Evolutionary conservation across 306 rosid species (phyloP).

Genomic region (Pterocarpus santalinus): DNA sequence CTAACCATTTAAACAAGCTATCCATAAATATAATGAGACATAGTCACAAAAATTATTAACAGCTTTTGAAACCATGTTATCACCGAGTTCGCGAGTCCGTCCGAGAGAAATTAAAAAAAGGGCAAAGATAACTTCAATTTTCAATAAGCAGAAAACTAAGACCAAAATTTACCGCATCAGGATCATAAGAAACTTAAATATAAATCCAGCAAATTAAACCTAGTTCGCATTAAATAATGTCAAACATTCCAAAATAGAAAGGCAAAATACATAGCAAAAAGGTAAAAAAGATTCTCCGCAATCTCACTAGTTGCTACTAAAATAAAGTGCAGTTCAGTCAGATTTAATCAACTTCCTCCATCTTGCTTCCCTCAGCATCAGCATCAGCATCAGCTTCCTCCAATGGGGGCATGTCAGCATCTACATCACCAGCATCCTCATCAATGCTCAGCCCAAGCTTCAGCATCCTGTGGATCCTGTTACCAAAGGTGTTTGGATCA

Average conservation of each 20-base stretch:
- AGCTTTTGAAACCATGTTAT: no score
- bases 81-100: not conserved
- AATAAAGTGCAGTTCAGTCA: not conserved
- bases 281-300: not conserved
- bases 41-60: no score
- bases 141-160: no score
- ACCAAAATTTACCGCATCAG: not conserved
- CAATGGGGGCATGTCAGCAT: constrained; percentile 84
- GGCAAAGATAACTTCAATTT: not conserved
- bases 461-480: constrained; percentile 93
- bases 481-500: constrained; percentile 90
- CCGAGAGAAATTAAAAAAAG: no score
- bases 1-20: no score
- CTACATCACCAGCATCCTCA: constrained; percentile 71
- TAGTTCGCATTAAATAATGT: constrained; percentile 24
- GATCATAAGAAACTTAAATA: not conserved
- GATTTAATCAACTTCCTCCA: constrained; percentile 87
- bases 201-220: not conserved
- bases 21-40: no score
- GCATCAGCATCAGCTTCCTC: constrained; percentile 70
- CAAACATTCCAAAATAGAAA: not conserved
- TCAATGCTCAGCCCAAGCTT: constrained; percentile 90
- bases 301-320: not conserved
- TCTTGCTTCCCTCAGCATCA: constrained; percentile 86
- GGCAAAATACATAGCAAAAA: not conserved